A percentile compares a stretch with the other conserved stretches of the same genome.
phyloP scores from a whole-genome alignment of 2,329 filamentous ascomycete genomes.

The Myriosclerotinia scirpicola region DNA sequence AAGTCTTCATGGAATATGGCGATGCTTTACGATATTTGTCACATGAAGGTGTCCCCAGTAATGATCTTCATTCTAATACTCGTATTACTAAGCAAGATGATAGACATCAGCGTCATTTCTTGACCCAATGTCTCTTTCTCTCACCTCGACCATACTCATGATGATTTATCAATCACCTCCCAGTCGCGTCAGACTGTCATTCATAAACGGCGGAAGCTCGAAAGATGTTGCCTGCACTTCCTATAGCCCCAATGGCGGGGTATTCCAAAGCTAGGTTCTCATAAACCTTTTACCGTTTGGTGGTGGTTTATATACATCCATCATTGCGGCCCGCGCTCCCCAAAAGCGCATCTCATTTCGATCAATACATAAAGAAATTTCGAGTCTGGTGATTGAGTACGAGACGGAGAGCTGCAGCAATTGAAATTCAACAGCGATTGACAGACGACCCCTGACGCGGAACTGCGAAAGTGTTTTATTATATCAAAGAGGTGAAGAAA shows the following conservation, averaged over 20 bases:
- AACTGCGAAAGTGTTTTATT: background rate
- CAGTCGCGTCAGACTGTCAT: constrained; percentile 36
- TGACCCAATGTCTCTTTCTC: constrained; percentile 21
- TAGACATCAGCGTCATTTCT: constrained; percentile 9
- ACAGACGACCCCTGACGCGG: background rate
- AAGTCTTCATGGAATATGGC: background rate
- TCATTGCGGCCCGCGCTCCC: constrained; percentile 33
- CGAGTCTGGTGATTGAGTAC: constrained; percentile 22
- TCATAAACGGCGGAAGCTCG: constrained; percentile 32
- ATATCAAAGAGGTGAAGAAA: constrained; percentile 4
- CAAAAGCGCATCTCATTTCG: constrained; percentile 30
- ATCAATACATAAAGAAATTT: constrained; percentile 25
- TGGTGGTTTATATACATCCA: constrained; percentile 34
- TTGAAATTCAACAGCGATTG: background rate
- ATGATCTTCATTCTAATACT: background rate
- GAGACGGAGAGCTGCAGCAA: background rate
- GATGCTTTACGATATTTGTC: background rate
- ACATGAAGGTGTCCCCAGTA: background rate
- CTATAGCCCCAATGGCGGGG: constrained; percentile 41
- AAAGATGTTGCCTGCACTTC: constrained; percentile 36
- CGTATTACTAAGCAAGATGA: constrained; percentile 12
- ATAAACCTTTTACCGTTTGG: constrained; percentile 29
- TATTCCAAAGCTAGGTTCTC: constrained; percentile 37
- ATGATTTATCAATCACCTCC: constrained; percentile 34
- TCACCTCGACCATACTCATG: constrained; percentile 33